A percentile compares a stretch with the other conserved stretches of the same genome.
phyloP scores from a whole-genome alignment of 2,329 filamentous ascomycete species.

The Anisogramma anomala region DNA sequence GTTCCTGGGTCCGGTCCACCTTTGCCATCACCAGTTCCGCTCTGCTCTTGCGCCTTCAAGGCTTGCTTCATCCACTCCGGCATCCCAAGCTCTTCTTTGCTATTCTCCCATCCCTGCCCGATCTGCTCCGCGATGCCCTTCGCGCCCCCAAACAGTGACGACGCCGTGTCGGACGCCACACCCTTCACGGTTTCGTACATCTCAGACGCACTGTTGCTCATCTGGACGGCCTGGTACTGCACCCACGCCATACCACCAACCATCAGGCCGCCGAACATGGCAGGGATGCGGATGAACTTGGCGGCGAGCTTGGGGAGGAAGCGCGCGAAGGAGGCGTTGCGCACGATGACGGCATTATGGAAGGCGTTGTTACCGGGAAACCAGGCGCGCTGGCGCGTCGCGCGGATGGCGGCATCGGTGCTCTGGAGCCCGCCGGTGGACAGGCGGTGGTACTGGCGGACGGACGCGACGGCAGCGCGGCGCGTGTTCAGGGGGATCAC shows the following conservation, averaged over 20 bases:
- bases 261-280: slow-evolving; percentile 80
- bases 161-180: slow-evolving; percentile 56
- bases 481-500: slow-evolving; percentile 51
- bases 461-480: slow-evolving; percentile 39
- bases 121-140: slow-evolving; percentile 71
- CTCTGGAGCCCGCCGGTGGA: slow-evolving; percentile 59
- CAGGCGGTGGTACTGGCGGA: slow-evolving; percentile 45
- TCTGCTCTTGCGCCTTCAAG: slow-evolving; percentile 49
- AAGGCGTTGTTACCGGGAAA: slow-evolving; percentile 74
- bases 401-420: slow-evolving; percentile 50
- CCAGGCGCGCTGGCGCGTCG: slow-evolving; percentile 56
- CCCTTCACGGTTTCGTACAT: slow-evolving; percentile 64
- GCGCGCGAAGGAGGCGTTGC: slow-evolving; percentile 53
- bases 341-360: slow-evolving; percentile 60
- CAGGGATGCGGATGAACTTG: slow-evolving; percentile 79
- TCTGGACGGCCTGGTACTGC: slow-evolving; percentile 87
- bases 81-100: slow-evolving; percentile 56
- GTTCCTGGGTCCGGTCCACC: slow-evolving; percentile 35
- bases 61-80: slow-evolving; percentile 72
- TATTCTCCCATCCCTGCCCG: slow-evolving; percentile 68
- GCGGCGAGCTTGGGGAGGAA: slow-evolving; percentile 77
- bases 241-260: slow-evolving; percentile 83
- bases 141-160: slow-evolving; percentile 57
- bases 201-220: slow-evolving; percentile 66
- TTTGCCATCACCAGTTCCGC: slow-evolving; percentile 32